Evolutionary conservation across 768 basidiomycete species (phyloP), one percentile per base, ranked within the genome.

Genomic region (Russula sp.): DNA sequence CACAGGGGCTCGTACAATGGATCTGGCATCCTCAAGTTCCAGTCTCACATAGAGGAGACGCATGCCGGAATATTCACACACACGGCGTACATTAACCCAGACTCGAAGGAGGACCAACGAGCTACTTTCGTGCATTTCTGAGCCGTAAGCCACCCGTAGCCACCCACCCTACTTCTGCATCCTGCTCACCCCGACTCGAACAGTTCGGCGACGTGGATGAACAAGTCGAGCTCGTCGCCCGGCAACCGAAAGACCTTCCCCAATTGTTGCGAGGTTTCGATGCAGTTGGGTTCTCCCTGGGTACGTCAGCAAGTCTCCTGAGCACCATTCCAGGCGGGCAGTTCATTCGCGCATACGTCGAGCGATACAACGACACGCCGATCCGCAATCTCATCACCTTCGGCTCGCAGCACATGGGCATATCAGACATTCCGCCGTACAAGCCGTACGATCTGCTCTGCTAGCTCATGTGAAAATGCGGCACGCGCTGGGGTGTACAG

Each of bases 221-320:
- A 6, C 92, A 94, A 70, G 69, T 94, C 4, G 80, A 77, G 22
- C 44, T 79, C 35, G 91, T 88, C 7, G 79, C 87, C 14, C 76
- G 79, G 34, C 89, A 94, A 70, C 75, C 94, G 4, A 75, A 77
- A 34, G 78, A 73, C 1, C 79, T 94, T 39, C 78, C 83, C 1
- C 85, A 92, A 68, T 80, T 94, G 16, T 64, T 76, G 53, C 69
- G 69, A 34, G 92, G 92, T 3, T 94, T 94, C 68, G 91, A 93
- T 70, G 92, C 88, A 16, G 84, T 94, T 56, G 92, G 92, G 1
- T 87, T 94, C 73, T 94, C 91, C 1, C 92, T 94, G 81, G 91
- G 87, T 73, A 57, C n/a, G 71, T 59, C 22, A 20, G 13, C 4
- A 50, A 44, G 16, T 14, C 3, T 6, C 22, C 22, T 27, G 22